Evolutionary conservation across 192 early-diverging fungal genomes (phyloP).

Genomic region (Rhizoclosmatium globosum): DNA sequence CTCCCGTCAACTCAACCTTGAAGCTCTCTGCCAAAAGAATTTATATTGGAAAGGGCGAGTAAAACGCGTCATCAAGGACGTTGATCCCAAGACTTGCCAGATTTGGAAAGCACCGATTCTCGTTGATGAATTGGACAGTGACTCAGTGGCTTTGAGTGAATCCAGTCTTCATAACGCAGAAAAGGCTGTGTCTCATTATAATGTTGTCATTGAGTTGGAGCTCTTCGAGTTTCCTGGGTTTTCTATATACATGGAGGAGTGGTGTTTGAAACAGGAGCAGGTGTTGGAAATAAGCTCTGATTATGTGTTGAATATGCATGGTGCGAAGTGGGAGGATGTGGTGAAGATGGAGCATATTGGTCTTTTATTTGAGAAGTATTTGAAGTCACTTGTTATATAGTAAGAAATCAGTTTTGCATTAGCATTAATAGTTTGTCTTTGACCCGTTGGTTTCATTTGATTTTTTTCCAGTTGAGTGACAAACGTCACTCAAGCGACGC

Average conservation of each 20-base stretch:
- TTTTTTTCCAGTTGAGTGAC: too few relatives aligned
- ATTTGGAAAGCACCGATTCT: slow-evolving; percentile 19
- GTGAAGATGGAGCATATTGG: not conserved
- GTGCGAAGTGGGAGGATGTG: not conserved
- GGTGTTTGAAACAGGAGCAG: not conserved
- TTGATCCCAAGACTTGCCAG: not conserved
- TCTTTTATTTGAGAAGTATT: slow-evolving; percentile 4
- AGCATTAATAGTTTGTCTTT: too few relatives aligned
- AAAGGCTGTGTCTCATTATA: too few relatives aligned
- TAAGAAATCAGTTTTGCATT: too few relatives aligned
- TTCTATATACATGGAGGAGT: slow-evolving; percentile 10
- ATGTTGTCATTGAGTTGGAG: slow-evolving; percentile 4
- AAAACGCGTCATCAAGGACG: not conserved
- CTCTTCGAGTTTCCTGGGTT: slow-evolving; percentile 6
- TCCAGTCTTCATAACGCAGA: not conserved
- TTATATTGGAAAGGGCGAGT: not conserved
- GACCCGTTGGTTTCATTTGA: too few relatives aligned
- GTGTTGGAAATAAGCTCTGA: not conserved
- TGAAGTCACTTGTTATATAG: not conserved
- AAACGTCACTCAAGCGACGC: too few relatives aligned
- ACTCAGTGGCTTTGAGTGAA: slow-evolving; percentile 8
- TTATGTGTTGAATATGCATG: not conserved
- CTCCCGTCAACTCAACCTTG: not conserved
- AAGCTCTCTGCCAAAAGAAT: not conserved
- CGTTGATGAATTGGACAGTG: not conserved